A percentile compares a stretch with the other conserved stretches of the same genome.
Conservation (phyloP, 345 rosid species). For the Corymbia maculata region DNA sequence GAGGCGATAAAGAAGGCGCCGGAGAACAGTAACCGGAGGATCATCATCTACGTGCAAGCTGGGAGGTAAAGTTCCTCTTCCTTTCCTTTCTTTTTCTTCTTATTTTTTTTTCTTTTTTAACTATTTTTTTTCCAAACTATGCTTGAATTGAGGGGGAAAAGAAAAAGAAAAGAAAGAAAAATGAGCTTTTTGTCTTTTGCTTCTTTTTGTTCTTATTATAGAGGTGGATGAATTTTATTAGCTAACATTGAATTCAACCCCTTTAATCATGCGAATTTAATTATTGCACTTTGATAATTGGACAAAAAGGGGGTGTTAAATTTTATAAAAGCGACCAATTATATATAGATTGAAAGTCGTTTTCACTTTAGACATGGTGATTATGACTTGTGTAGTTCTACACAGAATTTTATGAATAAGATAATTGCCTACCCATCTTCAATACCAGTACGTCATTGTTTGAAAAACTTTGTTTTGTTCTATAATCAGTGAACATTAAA, state of each 20-base stretch:
- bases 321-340: neutral
- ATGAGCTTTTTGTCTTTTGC: neutral
- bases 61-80: conserved; percentile 54
- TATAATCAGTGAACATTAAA: neutral
- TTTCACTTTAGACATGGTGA: neutral
- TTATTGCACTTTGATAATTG: neutral
- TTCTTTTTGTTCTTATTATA: neutral
- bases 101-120: neutral
- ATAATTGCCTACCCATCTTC: neutral
- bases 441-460: neutral
- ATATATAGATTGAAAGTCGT: neutral
- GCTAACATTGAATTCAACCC: neutral
- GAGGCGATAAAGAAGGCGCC: conserved; percentile 94
- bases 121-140: neutral
- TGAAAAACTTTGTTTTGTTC: neutral
- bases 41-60: conserved; percentile 76
- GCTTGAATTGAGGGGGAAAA: neutral
- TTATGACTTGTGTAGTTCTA: neutral
- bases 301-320: neutral
- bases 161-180: neutral
- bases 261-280: neutral
- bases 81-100: no score
- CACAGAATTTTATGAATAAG: neutral
- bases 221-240: neutral
- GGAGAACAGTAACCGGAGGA: conserved; percentile 52